A percentile compares a stretch with the other conserved stretches of the same genome.
phyloP scores from a whole-genome alignment of 2,329 filamentous ascomycete species.

The Colletotrichum australisinense region DNA sequence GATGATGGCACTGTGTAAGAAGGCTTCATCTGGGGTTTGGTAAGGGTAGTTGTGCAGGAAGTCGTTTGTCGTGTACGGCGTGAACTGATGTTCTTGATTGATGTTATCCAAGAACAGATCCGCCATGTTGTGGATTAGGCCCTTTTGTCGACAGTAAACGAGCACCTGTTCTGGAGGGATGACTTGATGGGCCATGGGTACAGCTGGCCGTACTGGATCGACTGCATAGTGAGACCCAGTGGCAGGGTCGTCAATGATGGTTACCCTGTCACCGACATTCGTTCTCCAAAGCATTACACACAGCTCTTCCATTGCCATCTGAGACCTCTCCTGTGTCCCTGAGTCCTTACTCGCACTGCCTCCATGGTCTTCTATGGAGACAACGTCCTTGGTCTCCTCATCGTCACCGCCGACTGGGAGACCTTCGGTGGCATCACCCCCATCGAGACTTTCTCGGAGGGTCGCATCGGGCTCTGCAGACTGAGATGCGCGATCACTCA shows the following conservation, averaged over 20 bases:
- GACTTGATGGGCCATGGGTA: background rate
- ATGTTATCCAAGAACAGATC: conserved; percentile 32
- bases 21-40: conserved; percentile 22
- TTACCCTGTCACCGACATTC: conserved; percentile 36
- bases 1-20: conserved; percentile 34
- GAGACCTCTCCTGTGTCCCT: conserved; percentile 23
- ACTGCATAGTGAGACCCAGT: conserved; percentile 28
- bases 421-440: background rate
- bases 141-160: conserved; percentile 27
- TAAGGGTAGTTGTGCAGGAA: conserved; percentile 33
- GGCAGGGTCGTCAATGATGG: conserved; percentile 34
- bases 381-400: background rate
- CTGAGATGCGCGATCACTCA: background rate
- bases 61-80: conserved; percentile 18
- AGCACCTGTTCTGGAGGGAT: conserved; percentile 21
- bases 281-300: conserved; percentile 38
- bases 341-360: background rate
- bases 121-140: conserved; percentile 28
- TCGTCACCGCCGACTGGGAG: background rate
- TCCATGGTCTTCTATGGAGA: background rate
- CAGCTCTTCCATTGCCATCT: conserved; percentile 36
- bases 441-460: background rate
- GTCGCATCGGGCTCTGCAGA: background rate
- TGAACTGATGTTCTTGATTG: conserved; percentile 37
- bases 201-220: background rate